Conservation (phyloP, 306 rosid genomes). For the Argentina anserina region DNA sequence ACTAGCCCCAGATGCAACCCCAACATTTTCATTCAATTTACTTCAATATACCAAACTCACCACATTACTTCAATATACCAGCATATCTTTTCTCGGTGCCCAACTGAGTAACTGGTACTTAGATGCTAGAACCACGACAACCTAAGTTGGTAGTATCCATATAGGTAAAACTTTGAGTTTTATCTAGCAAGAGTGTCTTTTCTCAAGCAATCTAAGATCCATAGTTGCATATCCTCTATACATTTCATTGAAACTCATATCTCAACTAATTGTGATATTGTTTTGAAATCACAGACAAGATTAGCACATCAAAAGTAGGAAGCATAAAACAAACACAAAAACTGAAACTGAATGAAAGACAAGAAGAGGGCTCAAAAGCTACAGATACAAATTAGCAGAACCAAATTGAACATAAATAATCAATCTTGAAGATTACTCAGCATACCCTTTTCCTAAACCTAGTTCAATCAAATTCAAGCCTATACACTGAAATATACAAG, state of each 20-base stretch:
- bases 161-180: background rate
- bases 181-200: background rate
- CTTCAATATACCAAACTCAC: background rate
- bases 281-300: background rate
- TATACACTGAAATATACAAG: background rate
- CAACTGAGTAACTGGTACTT: background rate
- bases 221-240: background rate
- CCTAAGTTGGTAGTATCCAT: background rate
- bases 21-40: background rate
- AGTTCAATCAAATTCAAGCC: background rate
- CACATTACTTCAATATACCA: background rate
- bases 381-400: background rate
- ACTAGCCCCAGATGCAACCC: background rate
- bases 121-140: background rate
- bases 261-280: background rate
- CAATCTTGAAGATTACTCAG: background rate
- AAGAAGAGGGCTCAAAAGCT: background rate
- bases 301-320: background rate
- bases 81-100: background rate
- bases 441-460: background rate
- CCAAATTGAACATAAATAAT: background rate
- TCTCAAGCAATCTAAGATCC: background rate
- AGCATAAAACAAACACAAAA: background rate
- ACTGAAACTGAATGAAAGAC: background rate
- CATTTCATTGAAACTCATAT: no score